Evolutionary conservation across 2,329 filamentous ascomycete species (phyloP), one percentile per base, ranked within the genome.

Genomic region (Calonectria montana): DNA sequence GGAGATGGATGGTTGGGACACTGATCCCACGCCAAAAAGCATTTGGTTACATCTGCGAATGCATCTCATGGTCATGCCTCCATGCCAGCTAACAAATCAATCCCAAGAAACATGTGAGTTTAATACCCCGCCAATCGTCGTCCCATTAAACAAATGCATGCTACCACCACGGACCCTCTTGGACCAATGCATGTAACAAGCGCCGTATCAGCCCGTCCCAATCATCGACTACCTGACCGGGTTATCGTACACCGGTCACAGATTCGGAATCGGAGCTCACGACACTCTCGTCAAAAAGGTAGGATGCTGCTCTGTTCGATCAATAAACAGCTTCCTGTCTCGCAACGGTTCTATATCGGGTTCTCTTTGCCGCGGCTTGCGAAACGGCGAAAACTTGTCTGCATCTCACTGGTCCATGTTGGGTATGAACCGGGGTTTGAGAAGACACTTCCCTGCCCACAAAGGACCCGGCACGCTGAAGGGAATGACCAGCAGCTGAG

Each of bases 71-170:
- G 74, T 74, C 77, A 79, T 75, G 75, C 75, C 41, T 75, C 72
- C 65, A 70, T 39, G 59, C 29, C 55, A 69, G 71, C 70, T 50
- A 70, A 72, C 70, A 59, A 65, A 73, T 65, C 43, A 37, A 50
- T 72, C 67, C 48, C 61, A 27, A 41, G 41, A 45, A 66, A 61
- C 55, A 67, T 67, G 67, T 62, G 62, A 65, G 45, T 63, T 55
- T 23, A 13, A 57, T 21, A 59, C 77, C 74, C 77, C 72, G 71
- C 77, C 74, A 75, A 75, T 77, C 73, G 76, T 72, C 72, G 74
- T 73, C 71, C 76, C 71, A 76, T 73, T 57, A 62, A 41, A 64
- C 21, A 70, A 16, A 41, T 41, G 53, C 45, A 65, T 66, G 61
- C 48, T 57, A 64, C 59, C 53, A 39, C 29, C 55, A 35, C 55